Percentiles rank a stretch among this genome's conserved stretches.
These are phyloP conservation scores for Claviceps africana DNA, from an alignment of 2,329 filamentous ascomycete genomes.

Conservation along the genomic window DNA sequence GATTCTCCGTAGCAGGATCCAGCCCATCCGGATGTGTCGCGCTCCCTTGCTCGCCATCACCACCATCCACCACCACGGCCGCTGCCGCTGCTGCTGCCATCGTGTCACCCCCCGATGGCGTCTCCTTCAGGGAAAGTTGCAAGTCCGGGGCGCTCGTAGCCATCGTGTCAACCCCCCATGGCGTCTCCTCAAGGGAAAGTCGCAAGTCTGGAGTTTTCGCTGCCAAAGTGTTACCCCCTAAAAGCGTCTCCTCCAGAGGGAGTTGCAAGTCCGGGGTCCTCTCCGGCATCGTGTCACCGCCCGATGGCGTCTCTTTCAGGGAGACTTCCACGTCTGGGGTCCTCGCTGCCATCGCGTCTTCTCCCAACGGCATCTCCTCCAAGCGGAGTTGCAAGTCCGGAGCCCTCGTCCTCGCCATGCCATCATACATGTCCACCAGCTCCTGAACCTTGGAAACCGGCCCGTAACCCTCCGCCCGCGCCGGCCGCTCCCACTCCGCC, in stretches of 20 bases:
- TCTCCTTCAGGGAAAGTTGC: neutral
- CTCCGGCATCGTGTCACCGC: too few relatives aligned
- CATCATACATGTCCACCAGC: constrained; percentile 37
- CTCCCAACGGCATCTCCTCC: neutral
- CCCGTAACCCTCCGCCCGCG: constrained; percentile 9
- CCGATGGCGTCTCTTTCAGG: too few relatives aligned
- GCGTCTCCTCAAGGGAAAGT: neutral
- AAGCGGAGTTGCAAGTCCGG: neutral
- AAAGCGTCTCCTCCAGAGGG: too few relatives aligned
- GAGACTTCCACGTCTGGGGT: too few relatives aligned
- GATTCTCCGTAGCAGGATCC: neutral
- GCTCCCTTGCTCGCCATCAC: neutral
- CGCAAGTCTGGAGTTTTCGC: neutral
- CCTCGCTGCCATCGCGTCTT: neutral
- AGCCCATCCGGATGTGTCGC: neutral
- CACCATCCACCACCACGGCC: neutral
- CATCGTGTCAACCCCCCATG: neutral
- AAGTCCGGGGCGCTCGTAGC: neutral
- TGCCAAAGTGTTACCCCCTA: too few relatives aligned
- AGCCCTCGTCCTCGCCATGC: constrained; percentile 17
- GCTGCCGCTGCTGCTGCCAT: too few relatives aligned
- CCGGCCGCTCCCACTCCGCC: constrained; percentile 4
- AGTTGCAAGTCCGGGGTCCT: too few relatives aligned
- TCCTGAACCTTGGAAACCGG: constrained; percentile 34
- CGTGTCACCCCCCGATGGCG: neutral